These are phyloP conservation scores for Ophiobolus disseminans DNA, from an alignment of 2,329 filamentous ascomycete genomes.

Conservation along the genomic window DNA sequence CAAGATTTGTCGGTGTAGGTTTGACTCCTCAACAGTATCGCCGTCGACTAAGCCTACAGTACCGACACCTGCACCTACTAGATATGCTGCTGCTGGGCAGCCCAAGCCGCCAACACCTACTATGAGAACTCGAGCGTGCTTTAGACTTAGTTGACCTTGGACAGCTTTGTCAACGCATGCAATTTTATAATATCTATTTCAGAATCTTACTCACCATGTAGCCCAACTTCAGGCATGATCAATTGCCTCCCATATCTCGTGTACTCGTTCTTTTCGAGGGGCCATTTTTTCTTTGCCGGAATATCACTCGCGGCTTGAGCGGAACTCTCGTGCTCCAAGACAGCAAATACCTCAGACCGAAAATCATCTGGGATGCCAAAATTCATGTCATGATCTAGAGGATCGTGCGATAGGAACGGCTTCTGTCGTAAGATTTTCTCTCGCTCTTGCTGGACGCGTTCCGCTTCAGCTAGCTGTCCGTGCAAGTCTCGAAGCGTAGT, in stretches of 20 bases:
- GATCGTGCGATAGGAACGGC: constrained; percentile 25
- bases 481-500: constrained; percentile 50
- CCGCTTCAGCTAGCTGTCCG: constrained; percentile 52
- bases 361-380: constrained; percentile 54
- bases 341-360: constrained; percentile 51
- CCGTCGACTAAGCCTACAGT: constrained; percentile 85
- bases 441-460: constrained; percentile 42
- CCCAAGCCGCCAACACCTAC: constrained; percentile 89
- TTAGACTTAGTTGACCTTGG: constrained; percentile 77
- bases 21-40: constrained; percentile 86
- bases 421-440: constrained; percentile 28
- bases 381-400: constrained; percentile 46
- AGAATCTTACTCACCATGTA: constrained; percentile 65
- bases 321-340: constrained; percentile 31
- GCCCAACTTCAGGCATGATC: constrained; percentile 81
- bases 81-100: constrained; percentile 90
- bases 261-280: constrained; percentile 76
- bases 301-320: constrained; percentile 11
- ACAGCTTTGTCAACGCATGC: not conserved
- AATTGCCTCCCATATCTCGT: constrained; percentile 88
- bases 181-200: not conserved
- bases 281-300: constrained; percentile 60
- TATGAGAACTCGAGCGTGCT: constrained; percentile 74
- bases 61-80: constrained; percentile 87
- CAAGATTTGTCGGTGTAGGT: constrained; percentile 89